A percentile compares a stretch with the other conserved stretches of the same genome.
Evolutionary conservation across 1,139 yeast species (phyloP).

Genomic region (Yamadazyma kanchanaburiensis): DNA sequence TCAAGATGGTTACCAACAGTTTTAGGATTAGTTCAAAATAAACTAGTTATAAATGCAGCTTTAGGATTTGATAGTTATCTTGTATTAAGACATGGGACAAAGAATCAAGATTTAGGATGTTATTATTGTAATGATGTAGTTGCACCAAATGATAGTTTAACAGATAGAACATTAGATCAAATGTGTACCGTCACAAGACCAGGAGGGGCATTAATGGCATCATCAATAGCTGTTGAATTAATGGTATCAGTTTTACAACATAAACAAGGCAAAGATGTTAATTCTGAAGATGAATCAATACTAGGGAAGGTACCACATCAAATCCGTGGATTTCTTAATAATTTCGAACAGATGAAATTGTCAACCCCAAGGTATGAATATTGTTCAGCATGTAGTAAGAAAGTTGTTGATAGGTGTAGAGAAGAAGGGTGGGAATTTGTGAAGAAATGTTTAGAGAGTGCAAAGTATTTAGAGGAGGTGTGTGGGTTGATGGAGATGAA

Average conservation of each 20-base stretch:
- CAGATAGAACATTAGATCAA: slow-evolving; percentile 87
- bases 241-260: slow-evolving; percentile 74
- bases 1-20: slow-evolving; percentile 95
- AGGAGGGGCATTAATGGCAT: slow-evolving; percentile 86
- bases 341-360: slow-evolving; percentile 61
- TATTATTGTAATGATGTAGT: slow-evolving; percentile 95
- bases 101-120: slow-evolving; percentile 65
- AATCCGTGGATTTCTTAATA: slow-evolving; percentile 75
- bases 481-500: slow-evolving; percentile 79
- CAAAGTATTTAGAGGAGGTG: slow-evolving; percentile 64
- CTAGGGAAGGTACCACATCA: slow-evolving; percentile 87
- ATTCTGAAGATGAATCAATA: slow-evolving; percentile 32
- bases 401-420: slow-evolving; percentile 50
- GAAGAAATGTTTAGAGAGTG: slow-evolving; percentile 59
- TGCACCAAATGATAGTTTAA: slow-evolving; percentile 83
- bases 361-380: slow-evolving; percentile 67
- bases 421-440: slow-evolving; percentile 79
- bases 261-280: slow-evolving; percentile 42
- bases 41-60: slow-evolving; percentile 86
- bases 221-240: slow-evolving; percentile 84
- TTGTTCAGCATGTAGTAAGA: slow-evolving; percentile 82
- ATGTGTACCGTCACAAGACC: slow-evolving; percentile 99
- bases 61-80: slow-evolving; percentile 90
- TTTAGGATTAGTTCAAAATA: slow-evolving; percentile 60
- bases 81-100: slow-evolving; percentile 87